Percentiles rank a stretch among this genome's conserved stretches.
phyloP scores from a whole-genome alignment of 352 stramenopile genomes.

The Hyaloperonospora brassicae region DNA sequence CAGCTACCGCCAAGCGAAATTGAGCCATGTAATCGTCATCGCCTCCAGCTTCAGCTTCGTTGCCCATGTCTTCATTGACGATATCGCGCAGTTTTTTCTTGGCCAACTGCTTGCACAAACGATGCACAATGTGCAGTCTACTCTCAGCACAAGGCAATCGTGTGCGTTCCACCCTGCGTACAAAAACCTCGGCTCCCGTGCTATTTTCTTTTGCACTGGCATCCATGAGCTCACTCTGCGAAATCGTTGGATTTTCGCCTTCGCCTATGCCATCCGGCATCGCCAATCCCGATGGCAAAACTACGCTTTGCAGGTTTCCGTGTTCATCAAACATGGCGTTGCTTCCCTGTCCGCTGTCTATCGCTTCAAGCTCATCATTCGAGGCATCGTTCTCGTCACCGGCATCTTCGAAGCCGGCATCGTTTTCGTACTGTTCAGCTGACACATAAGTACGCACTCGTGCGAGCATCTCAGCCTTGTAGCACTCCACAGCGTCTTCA shows the following conservation, averaged over 20 bases:
- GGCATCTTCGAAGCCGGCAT: conserved; percentile 35
- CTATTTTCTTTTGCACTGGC: conserved; percentile 52
- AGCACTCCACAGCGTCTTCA: conserved; percentile 62
- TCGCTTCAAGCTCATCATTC: conserved; percentile 27
- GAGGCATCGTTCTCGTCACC: conserved; percentile 12
- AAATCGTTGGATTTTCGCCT: conserved; percentile 30
- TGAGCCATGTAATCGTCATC: conserved; percentile 53
- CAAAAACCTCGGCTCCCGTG: conserved; percentile 12
- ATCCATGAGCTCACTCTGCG: conserved; percentile 59
- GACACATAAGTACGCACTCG: conserved; percentile 47
- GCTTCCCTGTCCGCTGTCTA: conserved; percentile 47
- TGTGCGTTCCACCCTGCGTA: conserved; percentile 37
- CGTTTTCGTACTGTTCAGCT: conserved; percentile 47
- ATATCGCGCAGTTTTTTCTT: conserved; percentile 71
- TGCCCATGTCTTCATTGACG: conserved; percentile 54
- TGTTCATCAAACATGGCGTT: conserved; percentile 72
- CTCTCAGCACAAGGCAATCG: conserved; percentile 57
- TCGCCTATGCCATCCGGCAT: conserved; percentile 14
- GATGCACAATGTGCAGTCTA: conserved; percentile 52
- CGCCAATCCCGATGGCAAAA: conserved; percentile 20
- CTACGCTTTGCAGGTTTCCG: conserved; percentile 53
- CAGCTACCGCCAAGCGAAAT: conserved; percentile 44
- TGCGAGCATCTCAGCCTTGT: conserved; percentile 56
- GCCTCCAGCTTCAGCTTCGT: conserved; percentile 34
- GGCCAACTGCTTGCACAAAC: conserved; percentile 58